These are phyloP conservation scores for Alternaria sp. DNA, from an alignment of 2,329 filamentous ascomycete species.

Conservation along the genomic window DNA sequence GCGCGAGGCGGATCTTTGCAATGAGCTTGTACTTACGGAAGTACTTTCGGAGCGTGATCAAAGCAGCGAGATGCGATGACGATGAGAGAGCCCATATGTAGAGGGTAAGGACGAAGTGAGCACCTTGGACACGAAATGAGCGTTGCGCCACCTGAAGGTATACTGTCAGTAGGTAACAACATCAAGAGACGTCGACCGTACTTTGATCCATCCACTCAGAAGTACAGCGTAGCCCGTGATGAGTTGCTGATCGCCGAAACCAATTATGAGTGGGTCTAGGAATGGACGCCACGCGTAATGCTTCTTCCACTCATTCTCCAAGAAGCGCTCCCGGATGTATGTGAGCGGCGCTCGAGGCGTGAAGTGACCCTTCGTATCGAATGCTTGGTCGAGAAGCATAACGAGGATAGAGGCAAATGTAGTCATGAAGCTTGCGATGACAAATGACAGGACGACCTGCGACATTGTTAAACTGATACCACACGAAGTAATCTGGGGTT, in stretches of 20 bases:
- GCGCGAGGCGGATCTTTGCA: constrained; percentile 37
- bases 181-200: neutral
- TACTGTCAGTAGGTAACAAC: neutral
- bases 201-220: constrained; percentile 44
- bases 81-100: constrained; percentile 44
- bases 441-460: constrained; percentile 43
- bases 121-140: constrained; percentile 37
- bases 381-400: constrained; percentile 44
- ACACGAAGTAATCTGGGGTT: neutral
- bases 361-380: constrained; percentile 38
- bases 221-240: constrained; percentile 44
- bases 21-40: constrained; percentile 40
- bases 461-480: neutral
- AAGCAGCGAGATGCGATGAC: constrained; percentile 43
- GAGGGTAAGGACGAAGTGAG: constrained; percentile 43
- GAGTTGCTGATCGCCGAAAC: constrained; percentile 43
- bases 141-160: constrained; percentile 33
- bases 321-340: constrained; percentile 34
- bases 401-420: constrained; percentile 41
- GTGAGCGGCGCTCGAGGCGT: constrained; percentile 26
- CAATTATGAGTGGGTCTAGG: constrained; percentile 43
- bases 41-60: constrained; percentile 44
- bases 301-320: constrained; percentile 41
- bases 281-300: constrained; percentile 43
- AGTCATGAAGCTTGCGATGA: constrained; percentile 42